Conservation (phyloP, 2,329 filamentous ascomycete genomes). For the Xylaria sp. region DNA sequence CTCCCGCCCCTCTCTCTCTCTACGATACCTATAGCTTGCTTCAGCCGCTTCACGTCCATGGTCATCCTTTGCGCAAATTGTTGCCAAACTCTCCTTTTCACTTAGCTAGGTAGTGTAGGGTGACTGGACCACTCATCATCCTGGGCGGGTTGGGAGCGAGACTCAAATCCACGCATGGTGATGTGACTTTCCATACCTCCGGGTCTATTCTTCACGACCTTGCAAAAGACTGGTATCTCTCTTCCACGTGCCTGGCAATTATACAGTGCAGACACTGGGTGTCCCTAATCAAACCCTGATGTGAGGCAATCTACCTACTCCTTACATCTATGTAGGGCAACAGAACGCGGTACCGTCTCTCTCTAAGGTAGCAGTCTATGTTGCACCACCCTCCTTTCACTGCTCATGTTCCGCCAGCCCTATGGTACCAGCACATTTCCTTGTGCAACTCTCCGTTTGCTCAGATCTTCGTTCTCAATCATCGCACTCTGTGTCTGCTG, state of each 20-base stretch:
- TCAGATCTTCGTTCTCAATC: neutral
- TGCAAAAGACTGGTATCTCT: conserved; percentile 11
- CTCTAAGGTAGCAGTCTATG: neutral
- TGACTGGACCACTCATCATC: conserved; percentile 13
- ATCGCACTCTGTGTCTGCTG: neutral
- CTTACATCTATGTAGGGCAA: conserved; percentile 6
- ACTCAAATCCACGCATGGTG: conserved; percentile 12
- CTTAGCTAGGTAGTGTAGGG: conserved; percentile 6
- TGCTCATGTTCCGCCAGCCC: neutral
- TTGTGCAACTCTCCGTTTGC: neutral
- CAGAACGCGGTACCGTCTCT: neutral
- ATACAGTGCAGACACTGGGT: conserved; percentile 22
- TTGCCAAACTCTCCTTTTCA: neutral
- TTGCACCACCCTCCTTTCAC: neutral
- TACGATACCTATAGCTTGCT: neutral
- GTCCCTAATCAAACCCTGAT: neutral
- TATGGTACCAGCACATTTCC: neutral
- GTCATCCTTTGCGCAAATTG: conserved; percentile 1
- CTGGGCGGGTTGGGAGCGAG: neutral
- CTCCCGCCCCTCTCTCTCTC: neutral
- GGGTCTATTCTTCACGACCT: conserved; percentile 15
- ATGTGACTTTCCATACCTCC: conserved; percentile 25
- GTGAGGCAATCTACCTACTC: conserved; percentile 14
- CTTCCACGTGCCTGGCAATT: conserved; percentile 23
- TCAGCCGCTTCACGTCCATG: conserved; percentile 2